Conservation (phyloP, 768 basidiomycete genomes). For the Termitomyces titanicus region DNA sequence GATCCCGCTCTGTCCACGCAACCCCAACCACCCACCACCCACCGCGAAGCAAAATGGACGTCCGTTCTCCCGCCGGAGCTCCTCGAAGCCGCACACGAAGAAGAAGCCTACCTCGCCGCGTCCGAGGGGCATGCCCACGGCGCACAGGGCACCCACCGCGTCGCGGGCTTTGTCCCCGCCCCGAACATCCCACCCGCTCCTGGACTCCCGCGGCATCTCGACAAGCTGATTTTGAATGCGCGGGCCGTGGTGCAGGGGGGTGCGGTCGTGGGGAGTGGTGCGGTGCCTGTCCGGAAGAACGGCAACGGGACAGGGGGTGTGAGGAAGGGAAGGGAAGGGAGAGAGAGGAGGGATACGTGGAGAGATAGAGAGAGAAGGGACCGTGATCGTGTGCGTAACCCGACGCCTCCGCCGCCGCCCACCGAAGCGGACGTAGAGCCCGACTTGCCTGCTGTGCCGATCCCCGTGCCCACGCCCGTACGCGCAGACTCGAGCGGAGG, state of each 20-base stretch:
- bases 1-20: slow-evolving; percentile 18
- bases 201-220: slow-evolving; percentile 82
- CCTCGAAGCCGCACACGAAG: slow-evolving; percentile 74
- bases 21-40: neutral
- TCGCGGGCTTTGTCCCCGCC: slow-evolving; percentile 47
- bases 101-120: slow-evolving; percentile 69
- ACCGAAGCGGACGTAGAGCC: slow-evolving; percentile 12
- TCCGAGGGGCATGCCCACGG: slow-evolving; percentile 28
- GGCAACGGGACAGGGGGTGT: slow-evolving; percentile 14
- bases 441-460: neutral
- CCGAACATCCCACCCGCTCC: slow-evolving; percentile 89
- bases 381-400: no score
- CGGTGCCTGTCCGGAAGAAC: slow-evolving; percentile 25
- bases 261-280: slow-evolving; percentile 22
- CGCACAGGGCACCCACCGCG: slow-evolving; percentile 18
- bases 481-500: no score
- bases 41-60: slow-evolving; percentile 58
- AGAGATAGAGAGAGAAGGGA: slow-evolving; percentile 26
- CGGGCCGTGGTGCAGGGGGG: slow-evolving; percentile 23
- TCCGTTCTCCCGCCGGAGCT: slow-evolving; percentile 74
- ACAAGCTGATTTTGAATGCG: slow-evolving; percentile 88
- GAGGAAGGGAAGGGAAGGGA: slow-evolving; percentile 10
- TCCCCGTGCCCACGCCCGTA: neutral
- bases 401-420: slow-evolving; percentile 15
- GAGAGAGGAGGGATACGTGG: slow-evolving; percentile 8